These are phyloP conservation scores for Botrytis byssoidea DNA, from an alignment of 2,329 filamentous ascomycete species.

Conservation along the genomic window DNA sequence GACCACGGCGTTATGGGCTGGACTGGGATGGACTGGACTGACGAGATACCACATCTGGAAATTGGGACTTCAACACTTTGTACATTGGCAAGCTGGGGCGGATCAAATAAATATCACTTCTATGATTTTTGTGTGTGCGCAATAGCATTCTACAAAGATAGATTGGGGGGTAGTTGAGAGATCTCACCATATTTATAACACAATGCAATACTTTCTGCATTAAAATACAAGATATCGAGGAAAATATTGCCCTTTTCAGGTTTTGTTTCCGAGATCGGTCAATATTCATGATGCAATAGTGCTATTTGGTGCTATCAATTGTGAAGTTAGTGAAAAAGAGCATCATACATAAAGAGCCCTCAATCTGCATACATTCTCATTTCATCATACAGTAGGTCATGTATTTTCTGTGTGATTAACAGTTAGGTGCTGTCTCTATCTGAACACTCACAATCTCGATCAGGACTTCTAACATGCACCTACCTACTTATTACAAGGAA, in stretches of 20 bases:
- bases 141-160: not conserved
- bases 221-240: not conserved
- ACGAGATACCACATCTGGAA: constrained; percentile 13
- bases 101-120: not conserved
- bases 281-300: not conserved
- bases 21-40: not conserved
- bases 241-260: not conserved
- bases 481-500: not conserved
- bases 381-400: not conserved
- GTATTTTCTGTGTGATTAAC: not conserved
- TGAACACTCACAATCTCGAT: not conserved
- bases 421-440: not conserved
- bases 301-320: not conserved
- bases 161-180: not conserved
- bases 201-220: not conserved
- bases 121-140: not conserved
- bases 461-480: not conserved
- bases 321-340: not conserved
- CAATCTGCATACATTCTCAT: not conserved
- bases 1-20: constrained; percentile 12
- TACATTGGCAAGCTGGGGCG: not conserved
- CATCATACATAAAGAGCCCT: not conserved
- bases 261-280: not conserved
- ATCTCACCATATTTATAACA: not conserved
- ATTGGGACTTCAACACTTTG: not conserved